These are phyloP conservation scores for Diaporthe sp. DNA, from an alignment of 2,329 filamentous ascomycete genomes.

Conservation along the genomic window DNA sequence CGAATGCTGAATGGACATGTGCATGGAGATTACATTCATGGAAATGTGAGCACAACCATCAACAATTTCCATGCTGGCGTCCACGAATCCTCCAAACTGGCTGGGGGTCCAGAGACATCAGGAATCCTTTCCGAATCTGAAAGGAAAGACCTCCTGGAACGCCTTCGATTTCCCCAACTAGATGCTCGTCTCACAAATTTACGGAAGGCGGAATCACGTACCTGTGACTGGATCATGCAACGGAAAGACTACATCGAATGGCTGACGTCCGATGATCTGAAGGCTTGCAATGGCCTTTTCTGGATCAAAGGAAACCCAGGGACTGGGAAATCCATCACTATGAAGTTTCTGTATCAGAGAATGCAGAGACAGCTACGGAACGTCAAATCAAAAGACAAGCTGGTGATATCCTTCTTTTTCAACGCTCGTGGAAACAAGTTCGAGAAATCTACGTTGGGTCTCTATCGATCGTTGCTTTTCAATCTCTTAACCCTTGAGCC, in stretches of 20 bases:
- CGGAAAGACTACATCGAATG: slow-evolving; percentile 53
- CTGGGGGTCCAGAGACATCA: not conserved
- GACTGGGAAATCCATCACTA: slow-evolving; percentile 61
- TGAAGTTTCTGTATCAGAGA: slow-evolving; percentile 55
- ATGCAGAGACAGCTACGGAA: slow-evolving; percentile 39
- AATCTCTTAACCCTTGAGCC: slow-evolving; percentile 58
- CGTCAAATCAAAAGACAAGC: slow-evolving; percentile 38
- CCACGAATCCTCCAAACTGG: not conserved
- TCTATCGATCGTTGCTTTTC: slow-evolving; percentile 64
- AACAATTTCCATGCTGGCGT: not conserved
- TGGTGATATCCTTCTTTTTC: slow-evolving; percentile 63
- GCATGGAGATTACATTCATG: not conserved
- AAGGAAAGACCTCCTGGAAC: slow-evolving; percentile 47
- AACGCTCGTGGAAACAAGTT: slow-evolving; percentile 59
- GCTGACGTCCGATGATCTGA: slow-evolving; percentile 50
- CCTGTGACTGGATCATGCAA: slow-evolving; percentile 58
- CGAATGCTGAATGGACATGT: not conserved
- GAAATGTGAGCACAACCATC: not conserved
- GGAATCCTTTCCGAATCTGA: not conserved
- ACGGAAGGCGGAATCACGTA: slow-evolving; percentile 53
- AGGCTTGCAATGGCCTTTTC: slow-evolving; percentile 55
- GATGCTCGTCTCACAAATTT: slow-evolving; percentile 54
- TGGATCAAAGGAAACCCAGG: slow-evolving; percentile 64
- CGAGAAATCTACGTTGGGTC: slow-evolving; percentile 61
- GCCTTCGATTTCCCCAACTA: slow-evolving; percentile 56